Conservation (phyloP, 2,329 filamentous ascomycete species). For the Teratosphaeriaceae sp. region DNA sequence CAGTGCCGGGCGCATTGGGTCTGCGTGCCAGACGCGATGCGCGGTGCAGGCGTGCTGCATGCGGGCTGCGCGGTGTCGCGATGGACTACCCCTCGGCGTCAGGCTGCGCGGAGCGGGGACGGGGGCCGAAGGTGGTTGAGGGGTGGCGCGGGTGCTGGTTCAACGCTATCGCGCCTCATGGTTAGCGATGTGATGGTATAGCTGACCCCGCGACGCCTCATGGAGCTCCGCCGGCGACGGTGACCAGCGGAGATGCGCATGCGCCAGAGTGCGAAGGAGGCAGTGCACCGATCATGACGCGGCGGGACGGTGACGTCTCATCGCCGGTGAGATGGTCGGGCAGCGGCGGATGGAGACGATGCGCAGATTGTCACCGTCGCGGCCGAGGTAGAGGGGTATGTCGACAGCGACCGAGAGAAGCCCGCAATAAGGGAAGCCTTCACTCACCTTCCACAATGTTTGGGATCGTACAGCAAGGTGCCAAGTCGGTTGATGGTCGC, state of each 20-base stretch:
- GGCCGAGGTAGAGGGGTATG: too few species aligned
- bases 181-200: conserved; percentile 1
- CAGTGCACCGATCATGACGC: conserved; percentile 1
- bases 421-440: too few species aligned
- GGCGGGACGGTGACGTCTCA: too few species aligned
- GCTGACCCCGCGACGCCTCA: not conserved
- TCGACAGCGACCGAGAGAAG: too few species aligned
- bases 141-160: not conserved
- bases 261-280: not conserved
- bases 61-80: not conserved
- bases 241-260: not conserved
- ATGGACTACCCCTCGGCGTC: not conserved
- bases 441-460: too few species aligned
- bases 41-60: conserved; percentile 1
- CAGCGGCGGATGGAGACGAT: too few species aligned
- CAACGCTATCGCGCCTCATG: not conserved
- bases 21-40: conserved; percentile 2
- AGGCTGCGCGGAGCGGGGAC: not conserved
- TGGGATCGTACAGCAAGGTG: too few species aligned
- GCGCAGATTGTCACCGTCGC: too few species aligned
- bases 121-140: not conserved
- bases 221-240: not conserved
- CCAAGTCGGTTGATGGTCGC: too few species aligned
- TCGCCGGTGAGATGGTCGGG: too few species aligned
- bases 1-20: conserved; percentile 3